Evolutionary conservation across 371 early-diverging fungal genomes (phyloP).

Genomic region (Rhizopus sp.): DNA sequence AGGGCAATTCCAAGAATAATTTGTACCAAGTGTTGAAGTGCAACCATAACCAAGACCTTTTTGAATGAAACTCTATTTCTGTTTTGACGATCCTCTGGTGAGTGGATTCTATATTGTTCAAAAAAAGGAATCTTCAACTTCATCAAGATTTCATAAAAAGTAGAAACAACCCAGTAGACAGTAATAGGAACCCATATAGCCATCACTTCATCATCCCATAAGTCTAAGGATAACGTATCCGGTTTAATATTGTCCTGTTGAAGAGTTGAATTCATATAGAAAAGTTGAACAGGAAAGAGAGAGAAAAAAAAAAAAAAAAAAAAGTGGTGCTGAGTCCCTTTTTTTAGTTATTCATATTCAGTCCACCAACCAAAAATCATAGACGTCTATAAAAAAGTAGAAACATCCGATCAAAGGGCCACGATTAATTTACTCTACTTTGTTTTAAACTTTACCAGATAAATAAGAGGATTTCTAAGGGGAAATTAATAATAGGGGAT

Average conservation of each 20-base stretch:
- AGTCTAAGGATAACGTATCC: conserved; percentile 3
- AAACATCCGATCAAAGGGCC: too few species aligned
- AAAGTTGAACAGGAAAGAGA: conserved; percentile 3
- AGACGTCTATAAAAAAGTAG: too few species aligned
- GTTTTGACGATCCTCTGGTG: conserved; percentile 57
- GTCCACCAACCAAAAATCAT: too few species aligned
- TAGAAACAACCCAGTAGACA: conserved; percentile 69
- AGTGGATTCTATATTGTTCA: conserved; percentile 71
- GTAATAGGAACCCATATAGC: conserved; percentile 63
- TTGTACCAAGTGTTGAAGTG: conserved; percentile 56
- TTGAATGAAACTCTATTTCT: conserved; percentile 60
- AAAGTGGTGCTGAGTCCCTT: conserved; percentile 11
- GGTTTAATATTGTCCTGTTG: background rate
- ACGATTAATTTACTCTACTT: too few species aligned
- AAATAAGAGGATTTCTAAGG: too few species aligned
- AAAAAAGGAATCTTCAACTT: conserved; percentile 58
- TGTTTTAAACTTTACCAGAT: too few species aligned
- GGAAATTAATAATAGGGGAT: too few species aligned
- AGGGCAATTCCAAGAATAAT: conserved; percentile 29
- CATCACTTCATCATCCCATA: conserved; percentile 53
- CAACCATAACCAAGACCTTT: conserved; percentile 55
- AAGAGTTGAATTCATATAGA: background rate
- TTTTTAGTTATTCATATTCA: background rate
- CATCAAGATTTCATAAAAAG: conserved; percentile 62
- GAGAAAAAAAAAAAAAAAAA: conserved; percentile 5